These are phyloP conservation scores for Wickerhamomyces tratensis DNA, from an alignment of 805 yeast species.

Conservation along the genomic window DNA sequence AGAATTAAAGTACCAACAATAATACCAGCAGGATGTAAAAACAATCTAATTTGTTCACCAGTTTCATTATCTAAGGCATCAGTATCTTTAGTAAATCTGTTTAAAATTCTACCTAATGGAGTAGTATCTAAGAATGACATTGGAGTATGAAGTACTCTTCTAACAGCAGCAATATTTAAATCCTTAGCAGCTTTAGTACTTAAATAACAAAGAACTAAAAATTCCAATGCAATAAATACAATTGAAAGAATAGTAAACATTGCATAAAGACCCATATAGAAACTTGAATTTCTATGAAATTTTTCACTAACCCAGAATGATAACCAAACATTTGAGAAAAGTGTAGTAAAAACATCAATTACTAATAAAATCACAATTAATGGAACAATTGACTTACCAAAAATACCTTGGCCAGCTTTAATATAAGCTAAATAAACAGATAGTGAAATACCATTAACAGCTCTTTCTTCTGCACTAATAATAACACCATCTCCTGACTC, in stretches of 20 bases:
- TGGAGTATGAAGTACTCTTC: conserved; percentile 62
- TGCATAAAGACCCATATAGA: conserved; percentile 72
- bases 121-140: conserved; percentile 80
- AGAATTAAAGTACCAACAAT: conserved; percentile 58
- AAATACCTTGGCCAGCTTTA: conserved; percentile 43
- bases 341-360: conserved; percentile 37
- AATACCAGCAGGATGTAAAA: conserved; percentile 41
- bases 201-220: conserved; percentile 37
- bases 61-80: conserved; percentile 78
- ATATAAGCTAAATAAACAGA: conserved; percentile 42
- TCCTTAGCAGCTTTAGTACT: conserved; percentile 43
- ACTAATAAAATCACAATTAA: conserved; percentile 15
- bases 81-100: conserved; percentile 82
- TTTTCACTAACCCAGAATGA: conserved; percentile 69
- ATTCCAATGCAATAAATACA: conserved; percentile 34
- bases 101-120: conserved; percentile 79
- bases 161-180: conserved; percentile 53
- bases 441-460: conserved; percentile 42
- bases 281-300: conserved; percentile 39
- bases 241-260: conserved; percentile 43
- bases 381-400: conserved; percentile 22
- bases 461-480: conserved; percentile 43
- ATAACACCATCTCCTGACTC: conserved; percentile 24
- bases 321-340: conserved; percentile 50
- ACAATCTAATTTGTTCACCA: conserved; percentile 55